phyloP scores from a whole-genome alignment of 1,284 basidiomycete species.

The Chalciporus piperatoides region DNA sequence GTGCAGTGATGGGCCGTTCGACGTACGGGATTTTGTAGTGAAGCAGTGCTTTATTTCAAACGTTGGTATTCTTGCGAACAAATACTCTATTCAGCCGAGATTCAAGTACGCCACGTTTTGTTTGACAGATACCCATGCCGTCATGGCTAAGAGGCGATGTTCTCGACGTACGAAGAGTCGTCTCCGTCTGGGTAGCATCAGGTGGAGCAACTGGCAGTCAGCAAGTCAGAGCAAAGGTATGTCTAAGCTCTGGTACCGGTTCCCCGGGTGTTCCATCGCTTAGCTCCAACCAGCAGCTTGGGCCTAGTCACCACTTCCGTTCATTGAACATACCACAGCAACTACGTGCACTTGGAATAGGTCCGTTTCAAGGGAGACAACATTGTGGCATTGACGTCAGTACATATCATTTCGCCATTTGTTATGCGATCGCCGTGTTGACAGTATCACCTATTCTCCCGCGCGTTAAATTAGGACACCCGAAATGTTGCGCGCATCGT shows the following conservation, averaged over 20 bases:
- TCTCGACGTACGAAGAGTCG: constrained; percentile 63
- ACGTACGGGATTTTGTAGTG: constrained; percentile 80
- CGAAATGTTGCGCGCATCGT: constrained; percentile 82
- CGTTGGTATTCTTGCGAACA: constrained; percentile 40
- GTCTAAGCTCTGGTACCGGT: constrained; percentile 8
- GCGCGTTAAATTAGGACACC: constrained; percentile 58
- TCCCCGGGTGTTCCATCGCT: constrained; percentile 18
- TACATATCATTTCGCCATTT: constrained; percentile 22
- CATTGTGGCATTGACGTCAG: constrained; percentile 88
- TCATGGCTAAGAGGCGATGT: constrained; percentile 67
- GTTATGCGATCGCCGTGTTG: constrained; percentile 16
- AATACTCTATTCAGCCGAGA: constrained; percentile 33
- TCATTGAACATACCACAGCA: constrained; percentile 64
- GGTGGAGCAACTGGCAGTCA: constrained; percentile 21
- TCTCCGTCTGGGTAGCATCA: constrained; percentile 42
- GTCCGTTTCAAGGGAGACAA: constrained; percentile 72
- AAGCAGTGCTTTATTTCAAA: constrained; percentile 86
- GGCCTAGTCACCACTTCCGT: constrained; percentile 21
- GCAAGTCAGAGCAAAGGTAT: constrained; percentile 28
- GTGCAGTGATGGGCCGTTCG: constrained; percentile 80
- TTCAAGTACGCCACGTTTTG: constrained; percentile 16
- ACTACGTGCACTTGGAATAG: constrained; percentile 53
- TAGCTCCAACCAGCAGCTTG: constrained; percentile 13
- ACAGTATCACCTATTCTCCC: constrained; percentile 10
- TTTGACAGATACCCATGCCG: constrained; percentile 59